A percentile compares a stretch with the other conserved stretches of the same genome.
Conservation (phyloP, 768 basidiomycete genomes). For the Russula lepida region DNA sequence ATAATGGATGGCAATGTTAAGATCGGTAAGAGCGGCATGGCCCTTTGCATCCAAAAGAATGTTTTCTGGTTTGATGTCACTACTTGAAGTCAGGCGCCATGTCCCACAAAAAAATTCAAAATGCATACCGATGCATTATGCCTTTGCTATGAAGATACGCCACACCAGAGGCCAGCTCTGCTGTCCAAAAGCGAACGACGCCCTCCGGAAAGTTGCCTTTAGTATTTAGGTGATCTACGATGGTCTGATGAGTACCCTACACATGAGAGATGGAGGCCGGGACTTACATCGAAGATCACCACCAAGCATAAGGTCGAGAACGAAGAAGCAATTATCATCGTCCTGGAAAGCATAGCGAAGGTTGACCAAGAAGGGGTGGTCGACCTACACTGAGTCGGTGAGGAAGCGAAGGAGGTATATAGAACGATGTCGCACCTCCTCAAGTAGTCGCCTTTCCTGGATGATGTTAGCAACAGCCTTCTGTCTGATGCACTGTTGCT, state of each 20-base stretch:
- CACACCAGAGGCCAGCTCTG: conserved; percentile 77
- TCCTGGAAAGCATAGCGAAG: conserved; percentile 95
- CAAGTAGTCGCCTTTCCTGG: conserved; percentile 43
- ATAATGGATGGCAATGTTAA: conserved; percentile 98
- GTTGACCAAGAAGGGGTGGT: conserved; percentile 85
- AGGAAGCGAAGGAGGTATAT: not conserved
- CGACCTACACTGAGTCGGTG: conserved; percentile 44
- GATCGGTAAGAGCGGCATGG: conserved; percentile 95
- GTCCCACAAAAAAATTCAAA: conserved; percentile 15
- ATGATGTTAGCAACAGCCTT: conserved; percentile 45
- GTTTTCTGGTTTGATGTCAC: conserved; percentile 97
- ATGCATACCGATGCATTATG: conserved; percentile 85
- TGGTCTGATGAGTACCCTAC: conserved; percentile 4
- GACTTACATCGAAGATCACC: conserved; percentile 85
- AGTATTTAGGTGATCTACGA: conserved; percentile 76
- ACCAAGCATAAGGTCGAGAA: conserved; percentile 92
- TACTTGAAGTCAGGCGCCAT: conserved; percentile 27
- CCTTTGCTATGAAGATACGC: conserved; percentile 85
- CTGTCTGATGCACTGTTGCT: conserved; percentile 43
- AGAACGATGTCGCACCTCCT: conserved; percentile 33
- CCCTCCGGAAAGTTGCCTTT: conserved; percentile 58
- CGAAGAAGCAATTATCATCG: conserved; percentile 96
- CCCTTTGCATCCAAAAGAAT: conserved; percentile 89
- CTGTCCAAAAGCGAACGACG: conserved; percentile 77
- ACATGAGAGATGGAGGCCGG: not conserved